Conservation (phyloP, 768 basidiomycete species). For the Mycena venus region DNA sequence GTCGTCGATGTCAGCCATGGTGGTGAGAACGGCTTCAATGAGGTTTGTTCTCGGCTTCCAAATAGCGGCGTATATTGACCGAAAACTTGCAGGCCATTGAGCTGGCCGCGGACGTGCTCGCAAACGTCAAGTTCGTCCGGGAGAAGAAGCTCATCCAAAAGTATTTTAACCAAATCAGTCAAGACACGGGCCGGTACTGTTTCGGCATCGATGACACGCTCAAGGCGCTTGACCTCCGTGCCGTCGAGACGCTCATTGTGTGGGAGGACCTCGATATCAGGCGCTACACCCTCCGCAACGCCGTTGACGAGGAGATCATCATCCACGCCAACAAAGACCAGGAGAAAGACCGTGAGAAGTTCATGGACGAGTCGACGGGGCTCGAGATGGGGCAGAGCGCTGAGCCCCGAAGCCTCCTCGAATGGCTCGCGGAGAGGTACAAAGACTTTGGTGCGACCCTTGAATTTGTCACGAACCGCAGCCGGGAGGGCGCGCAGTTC, state of each 20-base stretch:
- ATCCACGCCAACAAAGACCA: slow-evolving; percentile 85
- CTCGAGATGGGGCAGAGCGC: slow-evolving; percentile 92
- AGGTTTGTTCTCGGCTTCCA: slow-evolving; percentile 60
- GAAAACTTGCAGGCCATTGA: slow-evolving; percentile 92
- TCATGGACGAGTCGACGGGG: slow-evolving; percentile 94
- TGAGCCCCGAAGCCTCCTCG: slow-evolving; percentile 90
- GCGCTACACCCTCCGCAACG: slow-evolving; percentile 90
- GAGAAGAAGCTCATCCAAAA: slow-evolving; percentile 98
- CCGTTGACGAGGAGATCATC: slow-evolving; percentile 91
- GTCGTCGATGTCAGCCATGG: slow-evolving; percentile 99
- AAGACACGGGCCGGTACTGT: slow-evolving; percentile 96
- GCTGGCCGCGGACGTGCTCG: slow-evolving; percentile 93
- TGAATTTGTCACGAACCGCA: slow-evolving; percentile 96
- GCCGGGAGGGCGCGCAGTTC: slow-evolving; percentile 98
- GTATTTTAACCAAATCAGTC: slow-evolving; percentile 99
- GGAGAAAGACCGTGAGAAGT: slow-evolving; percentile 95
- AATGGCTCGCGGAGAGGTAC: slow-evolving; percentile 99
- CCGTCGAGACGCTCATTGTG: slow-evolving; percentile 96
- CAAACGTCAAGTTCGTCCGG: slow-evolving; percentile 99
- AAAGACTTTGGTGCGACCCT: slow-evolving; percentile 96
- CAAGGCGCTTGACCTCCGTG: slow-evolving; percentile 95
- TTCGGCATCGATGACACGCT: slow-evolving; percentile 98
- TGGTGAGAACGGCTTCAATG: slow-evolving; percentile 99
- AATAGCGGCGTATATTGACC: not conserved
- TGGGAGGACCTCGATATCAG: slow-evolving; percentile 98